A percentile compares a stretch with the other conserved stretches of the same genome.
Evolutionary conservation across 306 rosid genomes (phyloP).

Genomic region (Cotoneaster glaucophyllus): DNA sequence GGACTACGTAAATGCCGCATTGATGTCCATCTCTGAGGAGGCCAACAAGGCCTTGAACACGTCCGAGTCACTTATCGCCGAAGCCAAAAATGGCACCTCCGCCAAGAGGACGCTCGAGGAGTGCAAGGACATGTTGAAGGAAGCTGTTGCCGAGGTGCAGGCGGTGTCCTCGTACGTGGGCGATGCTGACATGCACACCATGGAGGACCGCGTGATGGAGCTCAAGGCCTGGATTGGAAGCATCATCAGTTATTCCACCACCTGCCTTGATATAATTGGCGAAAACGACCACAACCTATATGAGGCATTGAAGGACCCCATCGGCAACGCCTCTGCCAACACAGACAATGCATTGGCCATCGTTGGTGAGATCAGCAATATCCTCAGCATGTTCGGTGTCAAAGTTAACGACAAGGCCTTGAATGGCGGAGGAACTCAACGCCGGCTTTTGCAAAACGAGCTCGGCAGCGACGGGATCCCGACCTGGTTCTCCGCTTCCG

Average conservation of each 20-base stretch:
- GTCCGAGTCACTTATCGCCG: constrained; percentile 26
- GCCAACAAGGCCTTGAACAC: constrained; percentile 44
- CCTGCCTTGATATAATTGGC: constrained; percentile 35
- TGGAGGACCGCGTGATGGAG: constrained; percentile 25
- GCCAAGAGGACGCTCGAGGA: constrained; percentile 44
- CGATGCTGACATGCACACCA: constrained; percentile 14
- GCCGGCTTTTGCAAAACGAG: constrained; percentile 40
- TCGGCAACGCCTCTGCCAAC: constrained; percentile 13
- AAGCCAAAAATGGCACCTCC: constrained; percentile 9
- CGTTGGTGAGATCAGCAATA: constrained; percentile 15
- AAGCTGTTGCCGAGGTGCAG: constrained; percentile 36
- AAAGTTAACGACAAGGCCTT: constrained; percentile 28
- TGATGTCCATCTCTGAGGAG: constrained; percentile 29
- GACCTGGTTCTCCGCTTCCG: constrained; percentile 40
- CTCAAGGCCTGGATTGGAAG: constrained; percentile 61
- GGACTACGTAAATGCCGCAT: constrained; percentile 28
- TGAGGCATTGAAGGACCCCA: constrained; percentile 14
- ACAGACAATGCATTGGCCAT: constrained; percentile 54
- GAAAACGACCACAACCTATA: constrained; percentile 23
- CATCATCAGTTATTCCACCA: constrained; percentile 40
- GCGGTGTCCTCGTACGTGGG: constrained; percentile 19
- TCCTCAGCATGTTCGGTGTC: constrained; percentile 26
- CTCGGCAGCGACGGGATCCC: constrained; percentile 34
- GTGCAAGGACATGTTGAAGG: constrained; percentile 53
- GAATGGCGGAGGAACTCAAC: constrained; percentile 4